Evolutionary conservation across 1,284 basidiomycete species (phyloP), one percentile per base, ranked within the genome.

Genomic region (Spongiforma sp.): DNA sequence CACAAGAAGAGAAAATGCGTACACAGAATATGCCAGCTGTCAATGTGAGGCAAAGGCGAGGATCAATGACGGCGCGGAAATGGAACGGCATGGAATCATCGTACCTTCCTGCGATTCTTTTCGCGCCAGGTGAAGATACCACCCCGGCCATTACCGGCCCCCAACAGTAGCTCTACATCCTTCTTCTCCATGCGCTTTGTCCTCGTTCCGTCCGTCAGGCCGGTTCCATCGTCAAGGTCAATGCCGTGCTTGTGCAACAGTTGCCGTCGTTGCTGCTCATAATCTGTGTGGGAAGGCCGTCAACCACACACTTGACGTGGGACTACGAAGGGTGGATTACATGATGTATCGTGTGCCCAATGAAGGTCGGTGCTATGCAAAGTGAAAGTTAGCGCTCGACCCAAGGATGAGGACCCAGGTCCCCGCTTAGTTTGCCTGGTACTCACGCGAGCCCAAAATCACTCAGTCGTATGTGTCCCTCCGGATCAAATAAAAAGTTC

Each of bases 391-490:
- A 78, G 77, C 60, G 60, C 62, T 57, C 10, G 53, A 52, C 7
- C 65, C 57, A 60, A 57, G 34, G 50, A 55, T 39, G 62, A 62
- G 68, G 69, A 58, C 26, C 69, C 59, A 67, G 65, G 62, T 74
- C 71, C 74, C 73, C 74, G 62, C 53, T 59, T 54, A 48, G 67
- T 59, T 53, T 60, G 30, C 58, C 62, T 54, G 63, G 65, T 60
- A 88, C 91, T 81, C 79, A 97, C 84, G 95, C 96, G 67, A 99
- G 84, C 32, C 97, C 96, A 77, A 99, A 98, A 80, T 99, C 97
- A 73, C 93, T 94, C 63, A 99, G 87, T 79, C 91, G 93, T 79
- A 99, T 92, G 80, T 99, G 96, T 10, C 96, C 96, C 66, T 93
- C 84, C 63, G 91, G 89, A 77, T 95, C 93, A 80, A 98, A 97